These are phyloP conservation scores for Lomentospora prolificans DNA, from an alignment of 2,329 filamentous ascomycete species.

Conservation along the genomic window DNA sequence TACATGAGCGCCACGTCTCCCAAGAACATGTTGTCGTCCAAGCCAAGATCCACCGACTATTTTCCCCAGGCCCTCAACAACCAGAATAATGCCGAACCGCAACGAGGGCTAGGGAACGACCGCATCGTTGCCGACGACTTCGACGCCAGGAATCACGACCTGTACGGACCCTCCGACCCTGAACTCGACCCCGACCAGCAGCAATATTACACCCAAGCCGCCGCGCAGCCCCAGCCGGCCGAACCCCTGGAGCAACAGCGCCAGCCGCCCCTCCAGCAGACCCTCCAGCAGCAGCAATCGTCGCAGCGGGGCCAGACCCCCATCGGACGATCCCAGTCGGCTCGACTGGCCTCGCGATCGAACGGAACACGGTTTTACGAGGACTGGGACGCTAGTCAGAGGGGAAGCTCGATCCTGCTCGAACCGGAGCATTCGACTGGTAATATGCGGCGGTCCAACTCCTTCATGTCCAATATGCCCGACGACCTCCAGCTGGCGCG, in stretches of 20 bases:
- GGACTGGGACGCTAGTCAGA: slow-evolving; percentile 60
- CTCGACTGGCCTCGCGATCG: not conserved
- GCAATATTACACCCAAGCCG: not conserved
- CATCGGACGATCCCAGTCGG: not conserved
- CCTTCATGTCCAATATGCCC: slow-evolving; percentile 42
- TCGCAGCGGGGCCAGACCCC: not conserved
- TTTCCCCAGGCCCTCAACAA: not conserved
- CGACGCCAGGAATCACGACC: not conserved
- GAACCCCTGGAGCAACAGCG: not conserved
- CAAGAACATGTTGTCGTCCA: not conserved
- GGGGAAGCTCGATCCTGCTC: slow-evolving; percentile 55
- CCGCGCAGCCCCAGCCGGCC: not conserved
- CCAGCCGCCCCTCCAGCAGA: too few relatives aligned
- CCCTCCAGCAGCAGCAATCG: not conserved
- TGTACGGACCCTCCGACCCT: not conserved
- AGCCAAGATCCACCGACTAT: slow-evolving; percentile 5
- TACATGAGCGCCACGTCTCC: not conserved
- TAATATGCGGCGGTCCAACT: slow-evolving; percentile 51
- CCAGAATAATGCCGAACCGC: not conserved
- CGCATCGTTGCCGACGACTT: not conserved
- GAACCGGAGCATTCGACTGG: slow-evolving; percentile 16
- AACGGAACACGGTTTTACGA: slow-evolving; percentile 51
- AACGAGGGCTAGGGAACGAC: not conserved
- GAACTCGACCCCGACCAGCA: not conserved
- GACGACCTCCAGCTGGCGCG: slow-evolving; percentile 34